phyloP scores from a whole-genome alignment of 179 eudicot genomes.

The Sideroxylon spinosum region DNA sequence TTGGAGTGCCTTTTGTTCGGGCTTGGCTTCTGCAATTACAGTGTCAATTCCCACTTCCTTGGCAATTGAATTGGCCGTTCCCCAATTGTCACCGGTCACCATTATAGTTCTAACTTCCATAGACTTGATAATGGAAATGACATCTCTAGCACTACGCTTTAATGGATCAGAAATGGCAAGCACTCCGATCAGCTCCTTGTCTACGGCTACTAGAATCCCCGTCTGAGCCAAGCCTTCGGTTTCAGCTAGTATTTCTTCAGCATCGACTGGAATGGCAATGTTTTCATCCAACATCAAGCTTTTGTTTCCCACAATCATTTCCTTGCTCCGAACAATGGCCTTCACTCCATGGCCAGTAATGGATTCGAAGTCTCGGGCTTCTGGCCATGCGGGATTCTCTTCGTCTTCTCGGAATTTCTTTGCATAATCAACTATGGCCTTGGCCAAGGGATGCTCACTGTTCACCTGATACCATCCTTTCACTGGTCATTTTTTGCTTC shows the following conservation, averaged over 20 bases:
- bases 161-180: slow-evolving; percentile 81
- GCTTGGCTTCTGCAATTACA: slow-evolving; percentile 89
- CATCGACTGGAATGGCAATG: slow-evolving; percentile 47
- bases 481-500: not conserved
- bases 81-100: slow-evolving; percentile 93
- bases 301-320: slow-evolving; percentile 73
- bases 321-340: slow-evolving; percentile 51
- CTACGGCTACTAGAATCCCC: slow-evolving; percentile 71
- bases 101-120: slow-evolving; percentile 74
- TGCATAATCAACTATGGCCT: slow-evolving; percentile 86
- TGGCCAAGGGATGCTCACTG: slow-evolving; percentile 93
- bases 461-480: slow-evolving; percentile 41
- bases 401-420: slow-evolving; percentile 61
- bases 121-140: slow-evolving; percentile 68
- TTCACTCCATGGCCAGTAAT: slow-evolving; percentile 79
- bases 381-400: slow-evolving; percentile 54
- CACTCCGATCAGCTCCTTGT: slow-evolving; percentile 53
- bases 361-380: slow-evolving; percentile 58
- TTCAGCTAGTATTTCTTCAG: slow-evolving; percentile 61
- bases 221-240: slow-evolving; percentile 78
- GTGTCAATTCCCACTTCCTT: slow-evolving; percentile 69
- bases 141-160: slow-evolving; percentile 70
- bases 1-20: slow-evolving; percentile 73
- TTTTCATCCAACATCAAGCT: slow-evolving; percentile 58
- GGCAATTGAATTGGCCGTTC: slow-evolving; percentile 83